Evolutionary conservation across 2,329 filamentous ascomycete species (phyloP).

Genomic region (Aspergillus piperis): DNA sequence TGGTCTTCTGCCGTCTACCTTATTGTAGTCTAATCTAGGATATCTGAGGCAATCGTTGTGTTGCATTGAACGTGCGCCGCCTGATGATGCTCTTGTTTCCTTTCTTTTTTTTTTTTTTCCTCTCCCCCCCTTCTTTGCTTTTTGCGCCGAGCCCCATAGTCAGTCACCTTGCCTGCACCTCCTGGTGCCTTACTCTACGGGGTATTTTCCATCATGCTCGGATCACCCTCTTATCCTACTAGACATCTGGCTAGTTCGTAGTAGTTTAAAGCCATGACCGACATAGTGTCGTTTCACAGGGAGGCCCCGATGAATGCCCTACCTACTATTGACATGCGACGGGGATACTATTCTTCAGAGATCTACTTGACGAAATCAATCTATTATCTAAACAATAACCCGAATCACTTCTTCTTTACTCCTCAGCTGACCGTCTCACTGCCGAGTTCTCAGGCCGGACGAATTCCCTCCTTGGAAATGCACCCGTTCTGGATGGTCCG

Average conservation of each 20-base stretch:
- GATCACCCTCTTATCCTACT: not conserved
- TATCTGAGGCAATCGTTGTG: not conserved
- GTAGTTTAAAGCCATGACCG: too few species aligned
- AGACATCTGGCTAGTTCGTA: not conserved
- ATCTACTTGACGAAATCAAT: not conserved
- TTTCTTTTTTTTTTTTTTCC: not conserved
- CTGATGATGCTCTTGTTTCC: not conserved
- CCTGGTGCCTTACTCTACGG: not conserved
- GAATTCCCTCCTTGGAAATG: conserved; percentile 3
- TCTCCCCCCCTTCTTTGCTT: too few species aligned
- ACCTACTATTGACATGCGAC: not conserved
- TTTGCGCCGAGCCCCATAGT: too few species aligned
- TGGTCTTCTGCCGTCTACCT: not conserved
- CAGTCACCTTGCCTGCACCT: not conserved
- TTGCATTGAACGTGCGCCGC: not conserved
- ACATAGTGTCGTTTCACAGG: too few species aligned
- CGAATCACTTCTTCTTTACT: not conserved
- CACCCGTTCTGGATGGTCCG: conserved; percentile 15
- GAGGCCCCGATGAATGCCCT: not conserved
- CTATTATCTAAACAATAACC: not conserved
- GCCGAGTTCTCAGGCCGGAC: not conserved
- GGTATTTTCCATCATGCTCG: not conserved
- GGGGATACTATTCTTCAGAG: not conserved
- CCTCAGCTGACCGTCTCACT: conserved; percentile 3
- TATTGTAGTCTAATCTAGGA: not conserved